Evolutionary conservation across 192 early-diverging fungal genomes (phyloP).

Genomic region (Diversispora epigaea): DNA sequence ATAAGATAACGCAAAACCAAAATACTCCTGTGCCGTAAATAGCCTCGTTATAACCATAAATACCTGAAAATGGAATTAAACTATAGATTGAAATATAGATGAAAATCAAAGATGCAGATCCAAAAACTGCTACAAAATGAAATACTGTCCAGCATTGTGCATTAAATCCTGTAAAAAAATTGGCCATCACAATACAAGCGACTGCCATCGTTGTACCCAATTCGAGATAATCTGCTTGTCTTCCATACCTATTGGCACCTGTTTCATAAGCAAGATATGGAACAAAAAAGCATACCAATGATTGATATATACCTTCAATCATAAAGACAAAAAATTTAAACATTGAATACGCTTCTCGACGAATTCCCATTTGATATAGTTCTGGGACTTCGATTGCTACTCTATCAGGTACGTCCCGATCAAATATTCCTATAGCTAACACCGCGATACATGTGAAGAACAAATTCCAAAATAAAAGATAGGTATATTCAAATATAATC

Average conservation of each 20-base stretch:
- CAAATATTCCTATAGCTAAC: slow-evolving; percentile 66
- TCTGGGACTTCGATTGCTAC: slow-evolving; percentile 64
- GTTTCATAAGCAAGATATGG: slow-evolving; percentile 33
- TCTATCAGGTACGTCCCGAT: slow-evolving; percentile 67
- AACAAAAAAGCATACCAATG: slow-evolving; percentile 53
- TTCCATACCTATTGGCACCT: slow-evolving; percentile 20
- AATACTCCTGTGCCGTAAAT: slow-evolving; percentile 65
- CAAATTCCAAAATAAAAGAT: slow-evolving; percentile 77
- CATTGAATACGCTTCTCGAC: slow-evolving; percentile 61
- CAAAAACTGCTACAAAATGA: slow-evolving; percentile 56
- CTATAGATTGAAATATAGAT: slow-evolving; percentile 42
- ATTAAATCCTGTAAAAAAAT: slow-evolving; percentile 71
- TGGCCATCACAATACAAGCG: slow-evolving; percentile 72
- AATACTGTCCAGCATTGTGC: slow-evolving; percentile 79
- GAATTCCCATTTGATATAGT: slow-evolving; percentile 68
- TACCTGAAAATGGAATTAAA: slow-evolving; percentile 49
- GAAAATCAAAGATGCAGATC: slow-evolving; percentile 67
- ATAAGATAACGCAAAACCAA: slow-evolving; percentile 66
- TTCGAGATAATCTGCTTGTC: slow-evolving; percentile 45
- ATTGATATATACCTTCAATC: slow-evolving; percentile 65
- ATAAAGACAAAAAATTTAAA: slow-evolving; percentile 60
- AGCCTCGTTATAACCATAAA: slow-evolving; percentile 62
- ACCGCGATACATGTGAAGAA: slow-evolving; percentile 76
- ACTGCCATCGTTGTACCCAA: slow-evolving; percentile 76
- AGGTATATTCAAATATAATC: slow-evolving; percentile 75